phyloP scores from a whole-genome alignment of 2,329 filamentous ascomycete genomes.

The Geosmithia putterillii region DNA sequence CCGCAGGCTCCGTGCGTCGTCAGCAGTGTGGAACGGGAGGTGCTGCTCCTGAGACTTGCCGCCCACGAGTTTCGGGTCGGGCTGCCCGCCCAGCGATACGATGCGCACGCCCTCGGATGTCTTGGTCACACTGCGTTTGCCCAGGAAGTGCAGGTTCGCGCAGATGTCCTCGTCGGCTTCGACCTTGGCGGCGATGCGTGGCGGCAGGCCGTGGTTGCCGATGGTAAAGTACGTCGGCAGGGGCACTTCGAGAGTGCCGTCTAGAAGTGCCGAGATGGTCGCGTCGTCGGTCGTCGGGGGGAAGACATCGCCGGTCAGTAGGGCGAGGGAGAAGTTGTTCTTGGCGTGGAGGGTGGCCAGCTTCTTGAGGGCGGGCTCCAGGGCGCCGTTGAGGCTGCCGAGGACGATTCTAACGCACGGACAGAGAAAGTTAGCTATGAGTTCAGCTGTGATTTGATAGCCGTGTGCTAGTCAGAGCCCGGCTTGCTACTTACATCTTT shows the following conservation, averaged over 20 bases:
- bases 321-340: constrained; percentile 76
- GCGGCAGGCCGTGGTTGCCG: constrained; percentile 60
- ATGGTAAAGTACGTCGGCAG: constrained; percentile 87
- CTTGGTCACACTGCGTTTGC: constrained; percentile 76
- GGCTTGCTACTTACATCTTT: constrained; percentile 28
- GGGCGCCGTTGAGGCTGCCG: constrained; percentile 69
- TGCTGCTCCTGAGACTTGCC: constrained; percentile 60
- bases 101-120: constrained; percentile 83
- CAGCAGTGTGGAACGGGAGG: constrained; percentile 63
- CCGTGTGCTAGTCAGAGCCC: too few species aligned
- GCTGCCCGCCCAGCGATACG: constrained; percentile 67
- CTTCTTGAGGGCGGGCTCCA: constrained; percentile 68
- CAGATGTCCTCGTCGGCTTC: constrained; percentile 65
- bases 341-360: constrained; percentile 70
- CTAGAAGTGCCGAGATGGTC: constrained; percentile 50
- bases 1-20: constrained; percentile 63
- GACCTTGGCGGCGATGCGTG: constrained; percentile 58
- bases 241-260: constrained; percentile 61
- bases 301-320: constrained; percentile 79
- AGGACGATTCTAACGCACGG: constrained; percentile 53
- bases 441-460: too few species aligned
- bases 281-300: constrained; percentile 45
- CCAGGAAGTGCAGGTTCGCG: constrained; percentile 82
- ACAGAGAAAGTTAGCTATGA: not conserved
- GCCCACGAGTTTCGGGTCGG: constrained; percentile 48